These are phyloP conservation scores for Hypoxylon fragiforme DNA, from an alignment of 495 filamentous ascomycete species.

Conservation along the genomic window DNA sequence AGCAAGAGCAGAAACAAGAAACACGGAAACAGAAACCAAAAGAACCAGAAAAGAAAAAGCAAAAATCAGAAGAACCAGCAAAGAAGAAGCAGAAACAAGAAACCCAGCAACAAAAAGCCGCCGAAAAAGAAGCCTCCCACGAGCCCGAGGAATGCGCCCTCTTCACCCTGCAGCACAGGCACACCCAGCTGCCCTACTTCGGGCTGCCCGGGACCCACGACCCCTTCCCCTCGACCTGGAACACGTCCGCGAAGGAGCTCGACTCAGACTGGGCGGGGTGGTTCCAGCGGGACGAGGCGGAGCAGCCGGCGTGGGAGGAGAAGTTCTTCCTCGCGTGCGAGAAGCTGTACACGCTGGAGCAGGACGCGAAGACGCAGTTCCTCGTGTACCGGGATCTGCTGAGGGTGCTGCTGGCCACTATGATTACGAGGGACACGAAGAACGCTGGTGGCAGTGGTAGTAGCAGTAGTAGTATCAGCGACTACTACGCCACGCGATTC, in stretches of 20 bases:
- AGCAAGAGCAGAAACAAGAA: too few relatives aligned
- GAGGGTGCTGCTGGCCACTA: background rate
- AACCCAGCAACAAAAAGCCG: too few relatives aligned
- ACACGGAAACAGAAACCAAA: too few relatives aligned
- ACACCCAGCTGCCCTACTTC: slow-evolving; percentile 27
- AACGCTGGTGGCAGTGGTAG: too few relatives aligned
- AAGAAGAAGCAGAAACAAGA: too few relatives aligned
- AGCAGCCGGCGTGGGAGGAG: background rate
- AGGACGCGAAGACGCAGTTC: slow-evolving; percentile 8
- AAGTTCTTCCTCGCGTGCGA: slow-evolving; percentile 12
- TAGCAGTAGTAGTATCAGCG: too few relatives aligned
- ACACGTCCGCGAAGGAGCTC: background rate
- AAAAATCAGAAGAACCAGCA: too few relatives aligned
- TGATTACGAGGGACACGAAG: too few relatives aligned
- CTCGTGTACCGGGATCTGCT: slow-evolving; percentile 3
- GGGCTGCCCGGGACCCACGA: slow-evolving; percentile 1
- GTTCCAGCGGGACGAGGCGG: background rate
- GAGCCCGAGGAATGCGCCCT: slow-evolving; percentile 17
- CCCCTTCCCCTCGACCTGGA: slow-evolving; percentile 17
- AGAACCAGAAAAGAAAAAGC: too few relatives aligned
- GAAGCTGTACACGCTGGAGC: slow-evolving; percentile 6
- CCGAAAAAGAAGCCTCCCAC: too few relatives aligned
- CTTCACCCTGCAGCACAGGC: slow-evolving; percentile 25
- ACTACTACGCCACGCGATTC: too few relatives aligned
- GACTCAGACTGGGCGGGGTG: background rate